Conservation (phyloP, 441 rosid genomes). For the Pelargonium fulgidum region DNA sequence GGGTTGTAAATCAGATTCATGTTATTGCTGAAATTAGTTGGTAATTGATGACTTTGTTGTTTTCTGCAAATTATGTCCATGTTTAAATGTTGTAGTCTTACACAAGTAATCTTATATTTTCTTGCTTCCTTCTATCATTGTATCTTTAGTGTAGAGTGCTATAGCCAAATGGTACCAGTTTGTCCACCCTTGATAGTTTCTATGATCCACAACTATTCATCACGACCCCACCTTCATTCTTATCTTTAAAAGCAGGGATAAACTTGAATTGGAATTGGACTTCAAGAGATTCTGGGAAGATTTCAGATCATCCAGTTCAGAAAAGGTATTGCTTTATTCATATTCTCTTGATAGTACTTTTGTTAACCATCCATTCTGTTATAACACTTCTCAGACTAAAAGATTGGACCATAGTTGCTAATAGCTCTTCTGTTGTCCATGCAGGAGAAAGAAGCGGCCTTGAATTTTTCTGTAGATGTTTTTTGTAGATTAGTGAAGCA, state of each 20-base stretch:
- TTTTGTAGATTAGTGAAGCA: slow-evolving; percentile 99
- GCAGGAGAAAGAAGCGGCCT: slow-evolving; percentile 99
- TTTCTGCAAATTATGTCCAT: background rate
- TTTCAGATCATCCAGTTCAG: slow-evolving; percentile 96
- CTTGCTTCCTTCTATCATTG: too few relatives aligned
- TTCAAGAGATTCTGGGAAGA: slow-evolving; percentile 99
- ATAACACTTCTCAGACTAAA: background rate
- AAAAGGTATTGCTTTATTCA: slow-evolving; percentile 49
- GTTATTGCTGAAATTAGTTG: too few relatives aligned
- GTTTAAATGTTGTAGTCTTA: background rate
- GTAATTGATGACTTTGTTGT: too few relatives aligned
- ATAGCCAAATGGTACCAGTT: background rate
- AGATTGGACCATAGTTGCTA: slow-evolving; percentile 19
- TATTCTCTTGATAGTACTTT: slow-evolving; percentile 1
- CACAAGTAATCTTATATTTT: too few relatives aligned
- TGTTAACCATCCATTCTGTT: slow-evolving; percentile 13
- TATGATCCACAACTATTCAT: slow-evolving; percentile 6
- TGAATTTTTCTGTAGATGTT: slow-evolving; percentile 77
- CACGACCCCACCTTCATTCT: slow-evolving; percentile 13
- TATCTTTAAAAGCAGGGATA: slow-evolving; percentile 47
- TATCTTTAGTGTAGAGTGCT: too few relatives aligned
- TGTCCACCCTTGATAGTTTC: background rate
- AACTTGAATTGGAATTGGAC: slow-evolving; percentile 92
- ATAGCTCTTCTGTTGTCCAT: slow-evolving; percentile 29
- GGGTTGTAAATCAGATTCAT: too few relatives aligned